phyloP scores from a whole-genome alignment of 345 rosid species.

The Brassica nigra region DNA sequence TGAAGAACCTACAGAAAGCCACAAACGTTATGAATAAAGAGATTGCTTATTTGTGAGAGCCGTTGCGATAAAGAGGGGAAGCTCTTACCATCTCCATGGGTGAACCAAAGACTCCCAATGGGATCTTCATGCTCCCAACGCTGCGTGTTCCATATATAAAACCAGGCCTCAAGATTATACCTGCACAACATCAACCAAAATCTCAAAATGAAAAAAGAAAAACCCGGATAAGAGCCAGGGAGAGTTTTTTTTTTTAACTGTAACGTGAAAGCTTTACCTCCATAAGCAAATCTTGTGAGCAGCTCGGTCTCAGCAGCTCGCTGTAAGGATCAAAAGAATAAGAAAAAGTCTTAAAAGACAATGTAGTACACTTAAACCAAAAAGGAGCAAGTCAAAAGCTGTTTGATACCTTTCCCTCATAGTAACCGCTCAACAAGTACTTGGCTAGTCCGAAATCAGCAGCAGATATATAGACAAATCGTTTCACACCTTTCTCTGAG shows the following conservation, averaged over 20 bases:
- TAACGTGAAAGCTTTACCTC: conserved; percentile 54
- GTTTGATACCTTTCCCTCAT: conserved; percentile 73
- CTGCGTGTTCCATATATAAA: conserved; percentile 89
- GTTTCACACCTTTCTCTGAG: conserved; percentile 83
- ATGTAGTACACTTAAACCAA: neutral
- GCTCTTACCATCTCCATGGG: conserved; percentile 84
- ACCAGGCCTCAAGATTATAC: conserved; percentile 92
- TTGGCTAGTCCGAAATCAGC: conserved; percentile 88
- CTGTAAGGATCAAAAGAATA: conserved; percentile 47
- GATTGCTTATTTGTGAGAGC: neutral
- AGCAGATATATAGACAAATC: conserved; percentile 91
- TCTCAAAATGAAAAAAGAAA: neutral
- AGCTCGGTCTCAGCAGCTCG: conserved; percentile 95
- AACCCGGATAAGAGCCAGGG: neutral
- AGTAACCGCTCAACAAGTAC: conserved; percentile 78
- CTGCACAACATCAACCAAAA: conserved; percentile 45
- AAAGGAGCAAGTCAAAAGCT: neutral
- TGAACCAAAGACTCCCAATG: conserved; percentile 81
- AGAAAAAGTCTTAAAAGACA: conserved; percentile 1
- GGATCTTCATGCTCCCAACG: conserved; percentile 78
- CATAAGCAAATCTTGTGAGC: conserved; percentile 84
- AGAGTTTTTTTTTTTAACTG: neutral
- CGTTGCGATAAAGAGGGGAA: neutral
- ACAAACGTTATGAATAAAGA: neutral
- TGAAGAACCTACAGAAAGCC: conserved; percentile 54